Evolutionary conservation across 1,139 yeast species (phyloP).

Genomic region (Trichomonascaceae sp.): DNA sequence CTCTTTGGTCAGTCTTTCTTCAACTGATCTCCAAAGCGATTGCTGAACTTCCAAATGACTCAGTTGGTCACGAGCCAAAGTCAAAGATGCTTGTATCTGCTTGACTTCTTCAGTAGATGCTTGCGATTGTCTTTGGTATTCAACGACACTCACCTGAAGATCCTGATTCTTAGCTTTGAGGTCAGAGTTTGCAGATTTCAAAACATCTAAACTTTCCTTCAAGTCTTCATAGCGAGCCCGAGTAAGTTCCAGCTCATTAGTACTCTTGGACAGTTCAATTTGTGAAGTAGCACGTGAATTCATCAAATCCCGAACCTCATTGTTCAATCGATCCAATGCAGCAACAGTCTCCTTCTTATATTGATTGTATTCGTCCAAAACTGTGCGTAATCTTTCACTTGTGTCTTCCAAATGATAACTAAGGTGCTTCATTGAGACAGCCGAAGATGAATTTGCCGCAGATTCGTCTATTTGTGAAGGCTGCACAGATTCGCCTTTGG

Average conservation of each 20-base stretch:
- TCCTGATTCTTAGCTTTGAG: constrained; percentile 39
- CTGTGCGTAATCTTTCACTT: constrained; percentile 29
- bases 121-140: constrained; percentile 52
- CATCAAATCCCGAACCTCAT: constrained; percentile 35
- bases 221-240: constrained; percentile 39
- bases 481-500: constrained; percentile 12
- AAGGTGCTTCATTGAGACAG: constrained; percentile 31
- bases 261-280: constrained; percentile 41
- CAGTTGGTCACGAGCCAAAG: constrained; percentile 39
- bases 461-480: constrained; percentile 13
- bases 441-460: constrained; percentile 17
- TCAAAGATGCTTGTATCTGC: constrained; percentile 38
- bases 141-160: constrained; percentile 50
- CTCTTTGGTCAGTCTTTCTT: constrained; percentile 50
- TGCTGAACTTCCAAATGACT: constrained; percentile 53
- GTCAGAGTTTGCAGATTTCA: constrained; percentile 43
- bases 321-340: constrained; percentile 38
- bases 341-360: constrained; percentile 40
- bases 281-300: constrained; percentile 49
- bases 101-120: constrained; percentile 50
- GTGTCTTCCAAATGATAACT: constrained; percentile 33
- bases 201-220: constrained; percentile 34
- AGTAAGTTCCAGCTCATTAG: constrained; percentile 41
- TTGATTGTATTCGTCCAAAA: constrained; percentile 33
- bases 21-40: constrained; percentile 44